Conservation (phyloP, 805 yeast species). For the Saccharomycopsis babjevae region DNA sequence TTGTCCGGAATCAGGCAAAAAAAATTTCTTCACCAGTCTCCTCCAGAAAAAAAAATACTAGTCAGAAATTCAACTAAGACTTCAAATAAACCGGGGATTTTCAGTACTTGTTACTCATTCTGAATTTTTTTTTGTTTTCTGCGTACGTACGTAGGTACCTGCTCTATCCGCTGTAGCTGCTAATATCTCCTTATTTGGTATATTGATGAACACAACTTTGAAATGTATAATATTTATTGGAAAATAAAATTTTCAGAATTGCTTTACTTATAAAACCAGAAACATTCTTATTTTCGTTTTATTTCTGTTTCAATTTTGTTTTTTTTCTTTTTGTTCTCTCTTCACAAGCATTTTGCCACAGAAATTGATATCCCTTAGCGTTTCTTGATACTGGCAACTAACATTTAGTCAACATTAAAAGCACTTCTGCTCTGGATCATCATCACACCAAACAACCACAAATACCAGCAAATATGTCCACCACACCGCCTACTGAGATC, state of each 20-base stretch:
- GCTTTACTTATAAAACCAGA: too few relatives aligned
- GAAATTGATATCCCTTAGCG: too few relatives aligned
- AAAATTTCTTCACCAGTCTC: not conserved
- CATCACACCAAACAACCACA: not conserved
- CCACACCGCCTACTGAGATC: constrained; percentile 24
- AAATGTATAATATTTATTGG: not conserved
- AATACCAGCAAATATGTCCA: not conserved
- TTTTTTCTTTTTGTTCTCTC: too few relatives aligned
- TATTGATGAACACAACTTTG: not conserved
- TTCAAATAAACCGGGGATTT: not conserved
- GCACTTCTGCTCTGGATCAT: not conserved
- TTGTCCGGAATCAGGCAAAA: too few relatives aligned
- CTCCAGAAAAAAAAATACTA: not conserved
- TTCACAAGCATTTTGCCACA: too few relatives aligned
- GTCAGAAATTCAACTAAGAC: not conserved
- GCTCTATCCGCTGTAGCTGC: not conserved
- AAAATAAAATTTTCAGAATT: too few relatives aligned
- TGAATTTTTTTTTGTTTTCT: not conserved
- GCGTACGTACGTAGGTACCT: not conserved
- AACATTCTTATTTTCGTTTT: too few relatives aligned
- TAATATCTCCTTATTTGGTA: not conserved
- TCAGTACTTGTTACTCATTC: not conserved
- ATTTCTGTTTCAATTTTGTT: not conserved
- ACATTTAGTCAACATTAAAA: not conserved
- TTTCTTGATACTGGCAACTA: not conserved